Base-by-base conservation (phyloP, 768 basidiomycete species). In the Podaxis pistillaris region DNA sequence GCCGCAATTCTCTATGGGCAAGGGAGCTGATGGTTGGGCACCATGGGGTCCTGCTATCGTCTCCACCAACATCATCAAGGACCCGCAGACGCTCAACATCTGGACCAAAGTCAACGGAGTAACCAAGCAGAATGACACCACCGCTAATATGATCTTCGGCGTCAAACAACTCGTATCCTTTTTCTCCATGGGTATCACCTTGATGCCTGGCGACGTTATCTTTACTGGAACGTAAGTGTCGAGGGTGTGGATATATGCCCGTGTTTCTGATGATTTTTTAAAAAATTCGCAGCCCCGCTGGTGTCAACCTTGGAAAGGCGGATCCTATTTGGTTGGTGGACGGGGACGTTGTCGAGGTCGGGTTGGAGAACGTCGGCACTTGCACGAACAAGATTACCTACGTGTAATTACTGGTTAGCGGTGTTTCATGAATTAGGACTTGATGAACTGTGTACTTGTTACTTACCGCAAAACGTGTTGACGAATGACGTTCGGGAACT, bases 121-220 rank as follows among this genome's bases (percentile, higher is more conserved):
- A 9, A 68, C 69, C 47, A 73, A 68, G 68, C 78, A 79, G 56
- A 79, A 78, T 58, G 75, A 74, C 30, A 77, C 74, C 11, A 79
- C 76, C 1, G 77, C 76, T 19, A 78, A 73, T 58, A 78, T 78
- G 78, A 76, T 79, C 13, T 79, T 78, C 60, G 73, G 73, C 33
- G 77, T 79, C 47, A 74, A 73, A 60, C 68, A 77, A 19, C 68
- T 78, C 1, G 76, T 79, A 22, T 75, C 73, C 7, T 79, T 78
- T 71, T 78, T 80, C 70, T 77, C 76, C 1, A 80, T 80, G 79
- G 78, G 79, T 1, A 79, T 72, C 8, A 80, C 78, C 2, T 63
- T 79, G 30, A 65, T 74, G 13, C 79, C 78, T 24, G 79, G 77
- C 17, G 79, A 80, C 61, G 73, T 80, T 2, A 79, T 80, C 24